These are phyloP conservation scores for Mrakia hoshinonis DNA, from an alignment of 768 basidiomycete genomes.

Conservation along the genomic window DNA sequence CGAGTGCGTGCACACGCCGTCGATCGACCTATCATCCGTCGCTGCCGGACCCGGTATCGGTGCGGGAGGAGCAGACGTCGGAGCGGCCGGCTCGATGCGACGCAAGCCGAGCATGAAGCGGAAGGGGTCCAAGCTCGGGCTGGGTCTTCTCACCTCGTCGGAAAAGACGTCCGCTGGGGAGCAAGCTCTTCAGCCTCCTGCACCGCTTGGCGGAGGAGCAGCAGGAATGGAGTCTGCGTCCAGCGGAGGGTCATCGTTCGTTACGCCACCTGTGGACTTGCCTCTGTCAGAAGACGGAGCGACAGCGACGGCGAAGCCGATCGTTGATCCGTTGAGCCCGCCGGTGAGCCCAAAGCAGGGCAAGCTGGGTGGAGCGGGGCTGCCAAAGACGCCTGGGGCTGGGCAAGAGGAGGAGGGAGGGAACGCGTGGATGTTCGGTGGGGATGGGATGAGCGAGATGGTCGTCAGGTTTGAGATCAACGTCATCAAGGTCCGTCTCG, in stretches of 20 bases:
- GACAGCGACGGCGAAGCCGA: too few species aligned
- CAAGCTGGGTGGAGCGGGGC: neutral
- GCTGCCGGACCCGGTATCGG: neutral
- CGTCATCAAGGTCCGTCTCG: conserved; percentile 74
- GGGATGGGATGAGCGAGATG: conserved; percentile 51
- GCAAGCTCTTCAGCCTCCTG: too few species aligned
- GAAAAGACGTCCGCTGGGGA: neutral
- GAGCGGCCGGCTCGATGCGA: conserved; percentile 1
- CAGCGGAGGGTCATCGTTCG: too few species aligned
- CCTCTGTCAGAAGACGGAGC: too few species aligned
- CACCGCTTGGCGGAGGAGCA: too few species aligned
- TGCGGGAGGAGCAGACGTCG: neutral
- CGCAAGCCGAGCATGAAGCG: conserved; percentile 28
- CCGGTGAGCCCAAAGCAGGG: too few species aligned
- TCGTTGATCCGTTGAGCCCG: too few species aligned
- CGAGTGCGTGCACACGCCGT: conserved; percentile 91
- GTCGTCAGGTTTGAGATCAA: conserved; percentile 94
- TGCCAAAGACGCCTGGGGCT: conserved; percentile 21
- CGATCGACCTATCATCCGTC: conserved; percentile 78
- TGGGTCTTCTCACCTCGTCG: conserved; percentile 16
- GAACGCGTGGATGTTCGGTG: conserved; percentile 40
- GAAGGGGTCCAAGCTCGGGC: conserved; percentile 30
- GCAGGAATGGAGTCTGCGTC: too few species aligned
- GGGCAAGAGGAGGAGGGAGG: conserved; percentile 35
- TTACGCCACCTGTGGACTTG: too few species aligned